phyloP scores from a whole-genome alignment of 2,329 filamentous ascomycete species.

The Diplodia intermedia region DNA sequence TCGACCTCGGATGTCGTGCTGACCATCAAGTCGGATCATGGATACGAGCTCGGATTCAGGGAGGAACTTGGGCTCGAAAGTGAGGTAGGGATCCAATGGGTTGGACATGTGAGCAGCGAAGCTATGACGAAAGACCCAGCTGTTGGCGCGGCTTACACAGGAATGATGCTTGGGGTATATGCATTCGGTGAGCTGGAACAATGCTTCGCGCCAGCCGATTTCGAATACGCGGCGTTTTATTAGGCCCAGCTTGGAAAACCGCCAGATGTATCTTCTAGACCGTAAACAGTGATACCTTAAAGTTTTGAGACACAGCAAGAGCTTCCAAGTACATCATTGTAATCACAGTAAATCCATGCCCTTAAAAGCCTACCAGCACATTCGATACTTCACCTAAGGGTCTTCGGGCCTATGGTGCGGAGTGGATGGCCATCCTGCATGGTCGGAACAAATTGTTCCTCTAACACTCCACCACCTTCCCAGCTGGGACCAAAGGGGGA shows the following conservation, averaged over 20 bases:
- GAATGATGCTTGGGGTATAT: conserved; percentile 57
- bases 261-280: no score
- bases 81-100: conserved; percentile 37
- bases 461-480: no score
- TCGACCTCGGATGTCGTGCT: conserved; percentile 39
- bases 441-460: no score
- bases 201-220: conserved; percentile 53
- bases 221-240: conserved; percentile 42
- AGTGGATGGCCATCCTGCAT: no score
- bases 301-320: no score
- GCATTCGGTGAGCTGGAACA: conserved; percentile 52
- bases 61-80: conserved; percentile 32
- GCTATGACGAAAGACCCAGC: conserved; percentile 48
- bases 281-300: no score
- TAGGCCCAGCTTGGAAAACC: neutral
- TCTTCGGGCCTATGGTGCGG: no score
- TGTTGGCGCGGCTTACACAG: conserved; percentile 53
- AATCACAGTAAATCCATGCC: no score
- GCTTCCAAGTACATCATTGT: no score
- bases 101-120: conserved; percentile 43
- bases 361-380: no score
- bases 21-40: conserved; percentile 39
- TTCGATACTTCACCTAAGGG: no score
- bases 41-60: conserved; percentile 43
- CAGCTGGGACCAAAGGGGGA: no score